A percentile compares a stretch with the other conserved stretches of the same genome.
These are phyloP conservation scores for Metschnikowia amazonensis DNA, from an alignment of 805 yeast genomes.

Conservation along the genomic window DNA sequence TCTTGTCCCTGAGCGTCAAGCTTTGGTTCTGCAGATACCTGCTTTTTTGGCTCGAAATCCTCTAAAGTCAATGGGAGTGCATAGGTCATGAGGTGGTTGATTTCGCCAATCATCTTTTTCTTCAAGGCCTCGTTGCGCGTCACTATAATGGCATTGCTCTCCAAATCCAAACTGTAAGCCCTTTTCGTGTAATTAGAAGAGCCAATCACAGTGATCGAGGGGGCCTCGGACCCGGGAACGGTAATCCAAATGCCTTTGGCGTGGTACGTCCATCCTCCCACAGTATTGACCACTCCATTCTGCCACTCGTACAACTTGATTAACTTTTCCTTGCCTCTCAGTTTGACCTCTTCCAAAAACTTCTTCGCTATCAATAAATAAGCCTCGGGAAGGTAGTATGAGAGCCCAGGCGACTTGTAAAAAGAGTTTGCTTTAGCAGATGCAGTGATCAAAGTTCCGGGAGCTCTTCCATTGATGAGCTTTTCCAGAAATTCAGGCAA, in stretches of 20 bases:
- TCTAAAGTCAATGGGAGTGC: constrained; percentile 50
- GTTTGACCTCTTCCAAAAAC: constrained; percentile 54
- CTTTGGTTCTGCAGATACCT: constrained; percentile 12
- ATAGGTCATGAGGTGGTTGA: constrained; percentile 53
- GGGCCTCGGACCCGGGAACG: constrained; percentile 51
- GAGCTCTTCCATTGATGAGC: constrained; percentile 54
- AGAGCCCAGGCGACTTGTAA: constrained; percentile 76
- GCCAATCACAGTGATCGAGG: constrained; percentile 80
- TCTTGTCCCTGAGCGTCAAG: constrained; percentile 18
- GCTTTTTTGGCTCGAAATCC: constrained; percentile 49
- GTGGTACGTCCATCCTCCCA: constrained; percentile 94
- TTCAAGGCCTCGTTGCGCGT: constrained; percentile 65
- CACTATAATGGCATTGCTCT: constrained; percentile 76
- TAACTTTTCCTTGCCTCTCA: constrained; percentile 36
- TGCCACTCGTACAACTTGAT: constrained; percentile 80
- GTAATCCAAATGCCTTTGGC: constrained; percentile 93
- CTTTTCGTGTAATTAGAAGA: constrained; percentile 91
- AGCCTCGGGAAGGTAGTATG: constrained; percentile 80
- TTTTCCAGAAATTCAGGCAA: constrained; percentile 63
- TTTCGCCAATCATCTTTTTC: constrained; percentile 54
- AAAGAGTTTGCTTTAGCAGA: constrained; percentile 91
- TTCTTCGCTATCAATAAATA: constrained; percentile 70
- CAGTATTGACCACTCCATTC: constrained; percentile 75
- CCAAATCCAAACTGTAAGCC: constrained; percentile 83
- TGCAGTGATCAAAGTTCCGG: constrained; percentile 80